Conservation (phyloP, 2,329 filamentous ascomycete genomes). For the Colletotrichum lini region DNA sequence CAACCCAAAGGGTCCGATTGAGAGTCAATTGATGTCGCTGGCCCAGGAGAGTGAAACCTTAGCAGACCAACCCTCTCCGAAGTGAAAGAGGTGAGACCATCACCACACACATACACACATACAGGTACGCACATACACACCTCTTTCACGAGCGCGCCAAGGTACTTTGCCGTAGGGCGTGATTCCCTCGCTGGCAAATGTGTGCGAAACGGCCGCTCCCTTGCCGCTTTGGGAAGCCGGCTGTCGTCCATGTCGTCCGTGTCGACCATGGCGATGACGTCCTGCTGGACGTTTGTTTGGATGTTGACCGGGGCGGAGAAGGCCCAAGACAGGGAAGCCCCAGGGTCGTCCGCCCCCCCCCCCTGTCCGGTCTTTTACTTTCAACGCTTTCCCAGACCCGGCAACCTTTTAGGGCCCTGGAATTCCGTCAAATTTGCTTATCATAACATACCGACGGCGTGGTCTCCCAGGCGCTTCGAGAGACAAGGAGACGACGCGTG, state of each 20-base stretch:
- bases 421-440: background rate
- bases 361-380: conserved; percentile 9
- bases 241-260: conserved; percentile 38
- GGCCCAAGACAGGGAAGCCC: conserved; percentile 9
- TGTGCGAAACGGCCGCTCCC: conserved; percentile 25
- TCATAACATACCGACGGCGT: background rate
- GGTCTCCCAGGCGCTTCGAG: background rate
- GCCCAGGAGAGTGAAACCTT: conserved; percentile 26
- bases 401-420: conserved; percentile 8
- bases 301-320: background rate
- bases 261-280: conserved; percentile 40
- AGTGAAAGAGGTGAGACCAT: conserved; percentile 12
- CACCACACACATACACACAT: too few species aligned
- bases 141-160: background rate
- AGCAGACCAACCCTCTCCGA: background rate
- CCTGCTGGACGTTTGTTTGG: conserved; percentile 6
- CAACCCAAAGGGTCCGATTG: conserved; percentile 8
- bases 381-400: conserved; percentile 9
- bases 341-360: background rate
- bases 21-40: background rate
- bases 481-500: too few species aligned
- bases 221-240: conserved; percentile 38
- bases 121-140: background rate
- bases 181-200: conserved; percentile 5
- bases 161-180: background rate